Percentiles rank a stretch among this genome's conserved stretches.
phyloP scores from a whole-genome alignment of 495 filamentous ascomycete genomes.

The Neurospora tetraspora region DNA sequence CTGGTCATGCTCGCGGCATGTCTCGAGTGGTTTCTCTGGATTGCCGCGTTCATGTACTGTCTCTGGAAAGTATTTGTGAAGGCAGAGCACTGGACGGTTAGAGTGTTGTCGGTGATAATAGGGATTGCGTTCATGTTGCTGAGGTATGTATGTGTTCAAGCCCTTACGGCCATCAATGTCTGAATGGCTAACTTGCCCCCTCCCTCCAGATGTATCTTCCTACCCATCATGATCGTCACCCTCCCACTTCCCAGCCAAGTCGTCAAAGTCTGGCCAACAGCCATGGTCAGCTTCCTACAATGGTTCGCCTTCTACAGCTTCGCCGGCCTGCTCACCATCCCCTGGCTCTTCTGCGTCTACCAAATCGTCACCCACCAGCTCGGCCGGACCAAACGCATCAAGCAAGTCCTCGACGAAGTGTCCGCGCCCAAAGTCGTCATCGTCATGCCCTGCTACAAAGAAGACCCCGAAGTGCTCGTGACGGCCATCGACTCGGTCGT shows the following conservation, averaged over 20 bases:
- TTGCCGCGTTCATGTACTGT: conserved; percentile 87
- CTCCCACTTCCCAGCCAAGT: conserved; percentile 71
- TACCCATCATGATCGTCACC: conserved; percentile 92
- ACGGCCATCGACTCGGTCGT: conserved; percentile 89
- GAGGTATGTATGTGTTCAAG: conserved; percentile 48
- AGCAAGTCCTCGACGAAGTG: conserved; percentile 71
- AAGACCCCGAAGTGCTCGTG: conserved; percentile 75
- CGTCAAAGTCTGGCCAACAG: conserved; percentile 55
- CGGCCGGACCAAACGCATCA: conserved; percentile 71
- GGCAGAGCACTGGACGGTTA: conserved; percentile 77
- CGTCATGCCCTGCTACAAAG: conserved; percentile 96
- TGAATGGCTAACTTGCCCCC: not conserved
- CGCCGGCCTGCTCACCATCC: conserved; percentile 68
- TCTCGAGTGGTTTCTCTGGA: conserved; percentile 91
- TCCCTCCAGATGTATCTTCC: conserved; percentile 60
- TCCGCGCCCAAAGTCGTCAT: conserved; percentile 93
- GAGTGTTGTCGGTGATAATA: conserved; percentile 65
- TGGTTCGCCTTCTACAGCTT: conserved; percentile 99
- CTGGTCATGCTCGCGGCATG: conserved; percentile 74
- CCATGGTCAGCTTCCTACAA: conserved; percentile 63
- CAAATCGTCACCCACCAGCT: conserved; percentile 77
- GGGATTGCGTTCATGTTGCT: conserved; percentile 61
- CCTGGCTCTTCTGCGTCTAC: conserved; percentile 91
- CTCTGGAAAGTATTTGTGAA: conserved; percentile 81
- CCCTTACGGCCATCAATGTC: not conserved